These are phyloP conservation scores for Mycena rebaudengoi DNA, from an alignment of 768 basidiomycete species.

Conservation along the genomic window DNA sequence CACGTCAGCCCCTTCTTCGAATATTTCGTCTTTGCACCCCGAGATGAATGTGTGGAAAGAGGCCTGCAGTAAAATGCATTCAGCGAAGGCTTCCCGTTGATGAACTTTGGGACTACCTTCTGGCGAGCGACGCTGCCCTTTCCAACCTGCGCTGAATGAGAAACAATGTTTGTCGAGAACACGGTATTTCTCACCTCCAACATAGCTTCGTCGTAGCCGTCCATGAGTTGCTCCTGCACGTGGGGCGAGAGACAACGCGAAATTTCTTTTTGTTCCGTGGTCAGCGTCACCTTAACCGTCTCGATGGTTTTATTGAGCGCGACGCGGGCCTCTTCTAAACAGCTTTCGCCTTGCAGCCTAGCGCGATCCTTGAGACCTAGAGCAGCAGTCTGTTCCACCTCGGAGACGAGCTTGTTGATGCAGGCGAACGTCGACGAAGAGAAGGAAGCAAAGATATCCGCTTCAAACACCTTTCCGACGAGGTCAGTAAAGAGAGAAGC, in stretches of 20 bases:
- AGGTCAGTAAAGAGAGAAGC: neutral
- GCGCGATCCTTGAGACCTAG: slow-evolving; percentile 61
- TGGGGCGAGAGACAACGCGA: slow-evolving; percentile 66
- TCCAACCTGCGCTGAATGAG: too few relatives aligned
- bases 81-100: too few relatives aligned
- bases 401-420: slow-evolving; percentile 56
- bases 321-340: slow-evolving; percentile 59
- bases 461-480: slow-evolving; percentile 56
- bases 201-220: slow-evolving; percentile 64
- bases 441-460: slow-evolving; percentile 61
- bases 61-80: slow-evolving; percentile 38
- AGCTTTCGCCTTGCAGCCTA: slow-evolving; percentile 58
- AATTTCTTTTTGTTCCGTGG: slow-evolving; percentile 64
- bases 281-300: slow-evolving; percentile 58
- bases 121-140: slow-evolving; percentile 66
- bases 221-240: slow-evolving; percentile 57
- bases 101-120: too few relatives aligned
- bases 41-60: slow-evolving; percentile 57
- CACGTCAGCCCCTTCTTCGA: slow-evolving; percentile 59
- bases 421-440: slow-evolving; percentile 45
- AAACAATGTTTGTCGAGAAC: too few relatives aligned
- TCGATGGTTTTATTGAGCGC: slow-evolving; percentile 58
- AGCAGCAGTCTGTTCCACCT: slow-evolving; percentile 61
- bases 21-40: slow-evolving; percentile 56
- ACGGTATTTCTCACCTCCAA: too few relatives aligned